phyloP scores from a whole-genome alignment of 2,329 filamentous ascomycete genomes.

The Diaporthe sp. region DNA sequence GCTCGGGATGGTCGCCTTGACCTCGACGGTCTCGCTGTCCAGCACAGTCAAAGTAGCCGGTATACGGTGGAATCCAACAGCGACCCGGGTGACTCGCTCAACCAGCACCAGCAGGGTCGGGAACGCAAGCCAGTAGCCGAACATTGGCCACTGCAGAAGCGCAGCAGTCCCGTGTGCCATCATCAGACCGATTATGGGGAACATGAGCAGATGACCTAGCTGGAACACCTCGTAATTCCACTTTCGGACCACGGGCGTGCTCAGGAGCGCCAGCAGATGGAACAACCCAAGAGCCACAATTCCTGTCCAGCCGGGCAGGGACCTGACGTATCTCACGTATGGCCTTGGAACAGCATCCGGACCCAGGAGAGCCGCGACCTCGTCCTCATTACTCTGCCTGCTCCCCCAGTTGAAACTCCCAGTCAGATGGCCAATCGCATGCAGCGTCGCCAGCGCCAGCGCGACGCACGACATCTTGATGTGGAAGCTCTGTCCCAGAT shows the following conservation, averaged over 20 bases:
- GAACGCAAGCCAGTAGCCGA: slow-evolving; percentile 68
- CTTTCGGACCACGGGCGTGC: slow-evolving; percentile 62
- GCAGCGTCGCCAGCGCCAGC: slow-evolving; percentile 62
- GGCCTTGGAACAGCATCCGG: slow-evolving; percentile 3
- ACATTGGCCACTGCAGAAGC: slow-evolving; percentile 67
- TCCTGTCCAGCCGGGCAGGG: slow-evolving; percentile 50
- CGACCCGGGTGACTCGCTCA: slow-evolving; percentile 61
- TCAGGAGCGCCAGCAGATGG: slow-evolving; percentile 61
- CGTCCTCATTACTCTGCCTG: slow-evolving; percentile 55
- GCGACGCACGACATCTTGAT: slow-evolving; percentile 65
- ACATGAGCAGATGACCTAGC: slow-evolving; percentile 69
- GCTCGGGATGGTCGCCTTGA: slow-evolving; percentile 61
- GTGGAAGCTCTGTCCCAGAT: slow-evolving; percentile 67
- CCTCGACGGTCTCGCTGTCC: slow-evolving; percentile 64
- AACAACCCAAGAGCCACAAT: slow-evolving; percentile 62
- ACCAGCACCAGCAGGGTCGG: slow-evolving; percentile 63
- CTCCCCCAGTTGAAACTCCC: slow-evolving; percentile 66
- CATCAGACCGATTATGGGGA: slow-evolving; percentile 67
- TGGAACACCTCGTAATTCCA: slow-evolving; percentile 70
- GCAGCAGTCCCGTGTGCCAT: slow-evolving; percentile 65
- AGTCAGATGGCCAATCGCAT: slow-evolving; percentile 66
- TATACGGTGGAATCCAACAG: slow-evolving; percentile 5
- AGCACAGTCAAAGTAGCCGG: slow-evolving; percentile 50
- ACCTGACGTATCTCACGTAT: slow-evolving; percentile 10
- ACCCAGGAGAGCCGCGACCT: slow-evolving; percentile 55